These are phyloP conservation scores for Sphagnurus paluster DNA, from an alignment of 1,284 basidiomycete species.

Conservation along the genomic window DNA sequence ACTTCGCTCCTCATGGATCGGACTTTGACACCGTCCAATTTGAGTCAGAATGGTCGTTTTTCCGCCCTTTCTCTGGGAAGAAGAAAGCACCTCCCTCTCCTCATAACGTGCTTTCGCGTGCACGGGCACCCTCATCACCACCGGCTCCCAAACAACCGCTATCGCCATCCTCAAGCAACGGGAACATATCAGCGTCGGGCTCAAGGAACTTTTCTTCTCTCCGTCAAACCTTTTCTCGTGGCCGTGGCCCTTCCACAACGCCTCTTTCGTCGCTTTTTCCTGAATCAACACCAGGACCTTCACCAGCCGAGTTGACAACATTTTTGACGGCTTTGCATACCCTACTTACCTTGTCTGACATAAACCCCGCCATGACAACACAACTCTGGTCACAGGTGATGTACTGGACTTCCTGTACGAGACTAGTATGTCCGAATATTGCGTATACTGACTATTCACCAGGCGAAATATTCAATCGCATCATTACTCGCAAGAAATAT, in stretches of 20 bases:
- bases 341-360: slow-evolving; percentile 82
- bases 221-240: slow-evolving; percentile 57
- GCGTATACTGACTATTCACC: slow-evolving; percentile 14
- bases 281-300: slow-evolving; percentile 45
- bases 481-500: slow-evolving; percentile 90
- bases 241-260: slow-evolving; percentile 41
- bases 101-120: slow-evolving; percentile 34
- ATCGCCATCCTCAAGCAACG: slow-evolving; percentile 45
- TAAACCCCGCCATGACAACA: slow-evolving; percentile 88
- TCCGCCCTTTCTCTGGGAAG: slow-evolving; percentile 77
- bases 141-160: slow-evolving; percentile 47
- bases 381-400: slow-evolving; percentile 96
- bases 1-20: slow-evolving; percentile 78
- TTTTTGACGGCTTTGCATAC: slow-evolving; percentile 90
- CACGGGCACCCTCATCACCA: slow-evolving; percentile 42
- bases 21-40: slow-evolving; percentile 87
- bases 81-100: slow-evolving; percentile 42
- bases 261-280: slow-evolving; percentile 54
- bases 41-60: slow-evolving; percentile 94
- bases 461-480: slow-evolving; percentile 95
- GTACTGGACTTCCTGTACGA: slow-evolving; percentile 85
- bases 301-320: slow-evolving; percentile 71
- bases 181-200: slow-evolving; percentile 40
- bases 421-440: slow-evolving; percentile 7
- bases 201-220: slow-evolving; percentile 64